A percentile compares a stretch with the other conserved stretches of the same genome.
Evolutionary conservation across 2,329 filamentous ascomycete species (phyloP).

Genomic region (Didymellaceae sp.): DNA sequence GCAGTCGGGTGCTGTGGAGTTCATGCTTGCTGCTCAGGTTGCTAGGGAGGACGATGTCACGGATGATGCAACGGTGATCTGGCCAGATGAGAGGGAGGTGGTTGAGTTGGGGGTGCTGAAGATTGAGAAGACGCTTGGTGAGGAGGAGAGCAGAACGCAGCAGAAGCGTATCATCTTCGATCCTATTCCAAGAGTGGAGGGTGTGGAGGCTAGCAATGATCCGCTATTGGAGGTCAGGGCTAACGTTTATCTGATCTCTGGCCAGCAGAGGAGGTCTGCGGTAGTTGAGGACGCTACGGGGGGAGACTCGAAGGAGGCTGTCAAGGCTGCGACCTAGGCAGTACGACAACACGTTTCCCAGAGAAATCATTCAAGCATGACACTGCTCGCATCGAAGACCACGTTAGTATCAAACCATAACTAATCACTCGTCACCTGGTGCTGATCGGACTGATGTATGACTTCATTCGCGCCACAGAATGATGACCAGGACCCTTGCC

Average conservation of each 20-base stretch:
- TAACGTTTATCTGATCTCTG: conserved; percentile 62
- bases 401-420: neutral
- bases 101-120: conserved; percentile 60
- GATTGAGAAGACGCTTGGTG: conserved; percentile 51
- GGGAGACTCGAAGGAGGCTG: neutral
- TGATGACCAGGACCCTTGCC: conserved; percentile 4
- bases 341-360: neutral
- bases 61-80: conserved; percentile 58
- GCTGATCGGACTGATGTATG: conserved; percentile 4
- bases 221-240: conserved; percentile 64
- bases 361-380: neutral
- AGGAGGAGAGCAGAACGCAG: conserved; percentile 52
- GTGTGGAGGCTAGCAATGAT: conserved; percentile 61
- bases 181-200: conserved; percentile 62
- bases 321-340: neutral
- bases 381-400: neutral
- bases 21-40: conserved; percentile 60
- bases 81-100: conserved; percentile 59
- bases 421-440: neutral
- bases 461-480: conserved; percentile 8
- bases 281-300: conserved; percentile 14
- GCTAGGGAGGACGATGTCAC: conserved; percentile 56
- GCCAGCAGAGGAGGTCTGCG: conserved; percentile 59
- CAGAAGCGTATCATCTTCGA: conserved; percentile 65
- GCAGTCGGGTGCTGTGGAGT: conserved; percentile 47